A percentile compares a stretch with the other conserved stretches of the same genome.
phyloP scores from a whole-genome alignment of 495 filamentous ascomycete species.

The Talaromyces liani region DNA sequence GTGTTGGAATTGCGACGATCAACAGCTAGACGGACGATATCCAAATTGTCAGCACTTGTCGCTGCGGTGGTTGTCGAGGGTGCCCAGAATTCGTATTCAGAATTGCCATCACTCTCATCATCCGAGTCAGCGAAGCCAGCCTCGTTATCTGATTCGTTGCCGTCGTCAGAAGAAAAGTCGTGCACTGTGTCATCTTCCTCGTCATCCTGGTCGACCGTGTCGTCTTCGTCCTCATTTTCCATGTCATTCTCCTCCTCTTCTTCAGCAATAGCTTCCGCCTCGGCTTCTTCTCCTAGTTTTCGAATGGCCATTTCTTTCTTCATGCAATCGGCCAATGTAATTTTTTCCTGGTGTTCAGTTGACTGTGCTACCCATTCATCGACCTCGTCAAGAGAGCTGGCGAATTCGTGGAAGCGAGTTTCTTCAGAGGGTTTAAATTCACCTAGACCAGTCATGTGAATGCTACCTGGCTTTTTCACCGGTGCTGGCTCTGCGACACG shows the following conservation, averaged over 20 bases:
- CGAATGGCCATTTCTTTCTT: slow-evolving; percentile 85
- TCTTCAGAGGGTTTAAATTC: slow-evolving; percentile 59
- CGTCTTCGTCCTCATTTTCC: slow-evolving; percentile 46
- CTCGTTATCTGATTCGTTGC: slow-evolving; percentile 94
- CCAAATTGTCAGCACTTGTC: slow-evolving; percentile 43
- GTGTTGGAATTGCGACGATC: slow-evolving; percentile 51
- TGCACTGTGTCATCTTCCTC: slow-evolving; percentile 52
- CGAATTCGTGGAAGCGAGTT: slow-evolving; percentile 89
- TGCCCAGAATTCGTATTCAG: slow-evolving; percentile 74
- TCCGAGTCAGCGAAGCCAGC: slow-evolving; percentile 87
- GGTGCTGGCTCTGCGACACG: slow-evolving; percentile 11
- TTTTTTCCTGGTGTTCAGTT: slow-evolving; percentile 51
- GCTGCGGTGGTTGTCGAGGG: slow-evolving; percentile 51
- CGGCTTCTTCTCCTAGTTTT: slow-evolving; percentile 80
- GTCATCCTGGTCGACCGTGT: slow-evolving; percentile 32
- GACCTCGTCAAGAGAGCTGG: slow-evolving; percentile 67
- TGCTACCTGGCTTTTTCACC: slow-evolving; percentile 17
- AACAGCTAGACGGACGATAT: slow-evolving; percentile 36
- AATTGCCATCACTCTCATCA: slow-evolving; percentile 67
- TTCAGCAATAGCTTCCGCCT: slow-evolving; percentile 73
- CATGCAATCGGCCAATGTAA: slow-evolving; percentile 85
- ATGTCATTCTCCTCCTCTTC: slow-evolving; percentile 57
- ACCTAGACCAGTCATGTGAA: slow-evolving; percentile 36
- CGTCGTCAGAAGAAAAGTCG: slow-evolving; percentile 56
- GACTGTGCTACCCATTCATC: slow-evolving; percentile 80